Conservation (phyloP, 495 filamentous ascomycete species). For the Choiromyces venosus region DNA sequence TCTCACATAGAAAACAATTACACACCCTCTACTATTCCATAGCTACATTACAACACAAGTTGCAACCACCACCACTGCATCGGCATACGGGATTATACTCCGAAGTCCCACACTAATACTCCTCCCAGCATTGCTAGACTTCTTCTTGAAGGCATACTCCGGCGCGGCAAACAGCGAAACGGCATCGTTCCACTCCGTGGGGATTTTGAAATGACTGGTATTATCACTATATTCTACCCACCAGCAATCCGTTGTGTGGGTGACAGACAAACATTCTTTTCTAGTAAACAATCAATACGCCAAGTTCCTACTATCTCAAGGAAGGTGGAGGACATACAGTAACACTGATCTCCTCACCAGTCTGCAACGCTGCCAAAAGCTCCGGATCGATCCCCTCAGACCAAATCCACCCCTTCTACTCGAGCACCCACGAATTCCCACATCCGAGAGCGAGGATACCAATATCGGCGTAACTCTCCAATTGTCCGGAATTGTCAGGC, state of each 20-base stretch:
- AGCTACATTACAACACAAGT: not conserved
- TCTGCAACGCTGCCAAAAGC: conserved; percentile 18
- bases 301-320: not conserved
- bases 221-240: conserved; percentile 16
- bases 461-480: conserved; percentile 21
- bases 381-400: conserved; percentile 23
- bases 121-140: not conserved
- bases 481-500: conserved; percentile 2
- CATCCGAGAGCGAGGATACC: conserved; percentile 20
- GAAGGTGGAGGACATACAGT: conserved; percentile 9
- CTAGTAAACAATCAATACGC: conserved; percentile 14
- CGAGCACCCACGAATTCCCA: conserved; percentile 23
- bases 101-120: not conserved
- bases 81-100: conserved; percentile 2
- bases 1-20: not conserved
- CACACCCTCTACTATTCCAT: not conserved
- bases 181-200: not conserved
- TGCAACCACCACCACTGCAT: not conserved
- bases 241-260: conserved; percentile 18
- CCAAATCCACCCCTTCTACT: conserved; percentile 30
- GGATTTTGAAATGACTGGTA: conserved; percentile 3
- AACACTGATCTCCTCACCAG: conserved; percentile 8
- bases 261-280: conserved; percentile 25
- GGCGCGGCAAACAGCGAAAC: conserved; percentile 3
- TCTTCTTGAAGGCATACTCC: conserved; percentile 19